These are phyloP conservation scores for Colletotrichum sp. DNA, from an alignment of 2,329 filamentous ascomycete genomes.

Conservation along the genomic window DNA sequence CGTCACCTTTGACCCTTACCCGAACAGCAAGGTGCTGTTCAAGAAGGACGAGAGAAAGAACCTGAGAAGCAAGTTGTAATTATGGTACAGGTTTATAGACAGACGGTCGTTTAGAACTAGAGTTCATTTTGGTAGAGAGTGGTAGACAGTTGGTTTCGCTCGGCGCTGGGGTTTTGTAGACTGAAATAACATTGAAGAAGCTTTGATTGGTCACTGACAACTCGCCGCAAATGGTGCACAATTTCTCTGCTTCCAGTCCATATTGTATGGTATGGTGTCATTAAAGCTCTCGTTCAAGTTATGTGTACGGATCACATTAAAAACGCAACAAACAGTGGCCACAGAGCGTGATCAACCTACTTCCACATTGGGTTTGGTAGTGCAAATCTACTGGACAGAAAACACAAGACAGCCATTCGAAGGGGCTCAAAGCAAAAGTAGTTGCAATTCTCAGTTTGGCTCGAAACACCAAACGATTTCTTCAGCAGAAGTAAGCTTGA, in stretches of 20 bases:
- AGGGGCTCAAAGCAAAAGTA: neutral
- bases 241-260: neutral
- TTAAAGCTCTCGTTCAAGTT: neutral
- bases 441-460: neutral
- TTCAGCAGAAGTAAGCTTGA: neutral
- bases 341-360: neutral
- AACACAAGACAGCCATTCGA: neutral
- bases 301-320: neutral
- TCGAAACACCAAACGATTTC: neutral
- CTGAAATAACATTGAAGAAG: neutral
- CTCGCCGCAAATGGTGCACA: neutral
- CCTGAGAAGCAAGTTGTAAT: conserved; percentile 52
- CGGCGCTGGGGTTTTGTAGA: neutral
- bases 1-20: conserved; percentile 75
- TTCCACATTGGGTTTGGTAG: neutral
- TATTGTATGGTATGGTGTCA: neutral
- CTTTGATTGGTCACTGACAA: neutral
- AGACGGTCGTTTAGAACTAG: neutral
- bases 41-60: conserved; percentile 59
- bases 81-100: neutral
- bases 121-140: neutral
- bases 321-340: neutral
- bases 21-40: conserved; percentile 64
- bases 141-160: neutral
- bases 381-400: neutral